Evolutionary conservation across 1,139 yeast genomes (phyloP).

Genomic region (Arxiozyma heterogenica): DNA sequence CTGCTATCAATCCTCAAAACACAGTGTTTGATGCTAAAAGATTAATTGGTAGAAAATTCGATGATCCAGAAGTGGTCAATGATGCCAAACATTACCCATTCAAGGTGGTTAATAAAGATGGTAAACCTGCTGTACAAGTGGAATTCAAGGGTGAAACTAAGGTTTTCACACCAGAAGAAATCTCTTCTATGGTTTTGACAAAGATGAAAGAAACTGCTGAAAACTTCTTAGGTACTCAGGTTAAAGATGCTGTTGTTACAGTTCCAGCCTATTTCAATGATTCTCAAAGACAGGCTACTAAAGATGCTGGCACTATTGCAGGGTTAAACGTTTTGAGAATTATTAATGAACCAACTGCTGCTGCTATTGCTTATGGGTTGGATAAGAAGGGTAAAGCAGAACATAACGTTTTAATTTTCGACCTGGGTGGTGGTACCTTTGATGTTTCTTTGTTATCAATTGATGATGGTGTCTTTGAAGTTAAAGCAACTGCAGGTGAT

Average conservation of each 20-base stretch:
- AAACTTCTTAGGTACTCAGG: conserved; percentile 49
- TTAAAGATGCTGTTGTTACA: conserved; percentile 68
- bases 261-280: conserved; percentile 97
- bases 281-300: conserved; percentile 97
- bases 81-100: conserved; percentile 60
- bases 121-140: conserved; percentile 53
- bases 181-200: conserved; percentile 55
- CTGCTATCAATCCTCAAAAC: conserved; percentile 59
- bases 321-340: conserved; percentile 91
- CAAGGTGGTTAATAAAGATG: conserved; percentile 46
- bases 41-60: conserved; percentile 57
- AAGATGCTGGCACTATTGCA: conserved; percentile 95
- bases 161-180: conserved; percentile 56
- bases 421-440: conserved; percentile 97
- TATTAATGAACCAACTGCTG: conserved; percentile 97
- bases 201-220: conserved; percentile 67
- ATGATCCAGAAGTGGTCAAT: conserved; percentile 46
- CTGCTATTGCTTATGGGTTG: conserved; percentile 95
- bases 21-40: conserved; percentile 64
- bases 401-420: conserved; percentile 85
- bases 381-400: conserved; percentile 75
- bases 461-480: conserved; percentile 94
- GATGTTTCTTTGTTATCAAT: conserved; percentile 89
- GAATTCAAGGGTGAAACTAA: conserved; percentile 60
- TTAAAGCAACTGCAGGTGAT: conserved; percentile 97